Conservation (phyloP, 2,329 filamentous ascomycete species). For the Furcasterigmium sp. region DNA sequence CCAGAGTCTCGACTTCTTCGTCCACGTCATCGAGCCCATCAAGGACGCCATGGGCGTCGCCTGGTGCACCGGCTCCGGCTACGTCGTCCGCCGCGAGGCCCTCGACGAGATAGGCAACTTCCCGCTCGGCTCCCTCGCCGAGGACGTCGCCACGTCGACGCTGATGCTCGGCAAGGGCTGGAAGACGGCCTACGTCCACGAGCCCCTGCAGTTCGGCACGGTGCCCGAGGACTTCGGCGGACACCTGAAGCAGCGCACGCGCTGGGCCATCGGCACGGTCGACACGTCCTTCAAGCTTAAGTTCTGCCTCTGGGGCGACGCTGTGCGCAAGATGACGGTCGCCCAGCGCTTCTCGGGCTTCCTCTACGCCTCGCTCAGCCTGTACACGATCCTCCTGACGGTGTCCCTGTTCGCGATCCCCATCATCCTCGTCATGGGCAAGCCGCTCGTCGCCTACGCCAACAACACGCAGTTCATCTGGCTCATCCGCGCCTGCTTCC, state of each 20-base stretch:
- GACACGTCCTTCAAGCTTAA: slow-evolving; percentile 56
- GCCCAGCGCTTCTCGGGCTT: slow-evolving; percentile 56
- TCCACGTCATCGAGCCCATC: slow-evolving; percentile 46
- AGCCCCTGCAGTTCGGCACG: slow-evolving; percentile 54
- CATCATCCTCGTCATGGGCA: slow-evolving; percentile 51
- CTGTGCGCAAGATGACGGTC: slow-evolving; percentile 46
- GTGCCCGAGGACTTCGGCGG: slow-evolving; percentile 51
- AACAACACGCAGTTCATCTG: slow-evolving; percentile 49
- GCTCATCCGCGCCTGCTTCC: slow-evolving; percentile 52
- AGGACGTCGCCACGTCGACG: slow-evolving; percentile 56
- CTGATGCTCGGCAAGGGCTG: slow-evolving; percentile 55
- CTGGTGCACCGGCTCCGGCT: slow-evolving; percentile 63
- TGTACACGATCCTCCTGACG: slow-evolving; percentile 51
- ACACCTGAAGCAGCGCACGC: slow-evolving; percentile 51
- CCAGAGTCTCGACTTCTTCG: slow-evolving; percentile 54
- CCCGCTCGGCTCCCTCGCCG: slow-evolving; percentile 52
- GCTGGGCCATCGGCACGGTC: slow-evolving; percentile 51
- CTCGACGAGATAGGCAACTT: slow-evolving; percentile 58
- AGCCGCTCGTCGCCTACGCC: slow-evolving; percentile 51
- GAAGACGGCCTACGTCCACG: slow-evolving; percentile 56
- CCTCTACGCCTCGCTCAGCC: slow-evolving; percentile 47
- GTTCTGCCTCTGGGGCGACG: slow-evolving; percentile 51
- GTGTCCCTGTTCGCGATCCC: slow-evolving; percentile 54
- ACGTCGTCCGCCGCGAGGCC: slow-evolving; percentile 52
- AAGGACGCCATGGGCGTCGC: slow-evolving; percentile 48